These are phyloP conservation scores for Aspergillus niger DNA, from an alignment of 2,329 filamentous ascomycete genomes.

Conservation along the genomic window DNA sequence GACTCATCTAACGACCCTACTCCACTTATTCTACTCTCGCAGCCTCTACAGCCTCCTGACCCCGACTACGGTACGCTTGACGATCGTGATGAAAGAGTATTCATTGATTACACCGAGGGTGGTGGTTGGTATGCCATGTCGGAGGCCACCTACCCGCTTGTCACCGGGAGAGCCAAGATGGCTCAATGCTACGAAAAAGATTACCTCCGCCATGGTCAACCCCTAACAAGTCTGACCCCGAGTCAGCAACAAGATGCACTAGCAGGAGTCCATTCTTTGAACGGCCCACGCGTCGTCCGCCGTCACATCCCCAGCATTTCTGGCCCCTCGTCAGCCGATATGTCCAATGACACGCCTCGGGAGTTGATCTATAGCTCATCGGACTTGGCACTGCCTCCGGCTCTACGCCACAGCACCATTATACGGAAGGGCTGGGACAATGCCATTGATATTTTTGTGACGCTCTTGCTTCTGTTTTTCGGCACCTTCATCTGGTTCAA, in stretches of 20 bases:
- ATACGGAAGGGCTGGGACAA: conserved; percentile 51
- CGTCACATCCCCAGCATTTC: conserved; percentile 50
- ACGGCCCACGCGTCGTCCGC: conserved; percentile 44
- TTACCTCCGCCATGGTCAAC: conserved; percentile 44
- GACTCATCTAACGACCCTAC: conserved; percentile 62
- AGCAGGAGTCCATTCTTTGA: conserved; percentile 71
- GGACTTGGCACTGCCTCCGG: conserved; percentile 41
- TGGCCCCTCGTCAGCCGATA: conserved; percentile 37
- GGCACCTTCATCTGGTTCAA: conserved; percentile 48
- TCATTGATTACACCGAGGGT: conserved; percentile 81
- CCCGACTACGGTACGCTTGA: conserved; percentile 46
- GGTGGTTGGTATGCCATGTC: conserved; percentile 95
- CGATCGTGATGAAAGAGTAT: conserved; percentile 67
- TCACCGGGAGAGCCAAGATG: conserved; percentile 67
- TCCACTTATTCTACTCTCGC: conserved; percentile 80
- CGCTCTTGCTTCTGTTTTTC: conserved; percentile 43
- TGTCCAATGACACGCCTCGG: conserved; percentile 42
- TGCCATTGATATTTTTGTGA: conserved; percentile 47
- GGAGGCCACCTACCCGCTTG: conserved; percentile 79
- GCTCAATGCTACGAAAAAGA: conserved; percentile 60
- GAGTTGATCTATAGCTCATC: conserved; percentile 39
- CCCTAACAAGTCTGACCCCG: conserved; percentile 40
- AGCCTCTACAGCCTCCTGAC: conserved; percentile 68
- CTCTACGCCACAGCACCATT: conserved; percentile 45
- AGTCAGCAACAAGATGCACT: conserved; percentile 62